Percentiles rank a stretch among this genome's conserved stretches.
Conservation (phyloP, 2,329 filamentous ascomycete species). For the Colletotrichum horii region DNA sequence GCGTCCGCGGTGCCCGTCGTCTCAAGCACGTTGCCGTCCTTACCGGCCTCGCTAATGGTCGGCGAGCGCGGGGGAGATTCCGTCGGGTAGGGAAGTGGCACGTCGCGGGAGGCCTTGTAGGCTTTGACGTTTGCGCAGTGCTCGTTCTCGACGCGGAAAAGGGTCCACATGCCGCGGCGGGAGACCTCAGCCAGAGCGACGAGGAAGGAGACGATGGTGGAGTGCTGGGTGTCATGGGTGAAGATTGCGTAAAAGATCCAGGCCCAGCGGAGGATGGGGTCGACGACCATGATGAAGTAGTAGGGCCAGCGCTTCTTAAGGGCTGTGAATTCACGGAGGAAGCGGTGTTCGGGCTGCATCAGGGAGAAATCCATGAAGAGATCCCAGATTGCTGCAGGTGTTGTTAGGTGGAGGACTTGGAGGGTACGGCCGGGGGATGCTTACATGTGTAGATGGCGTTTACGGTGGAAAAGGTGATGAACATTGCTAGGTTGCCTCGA, state of each 20-base stretch:
- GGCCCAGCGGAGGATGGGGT: conserved; percentile 86
- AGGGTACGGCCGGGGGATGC: conserved; percentile 32
- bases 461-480: conserved; percentile 79
- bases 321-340: conserved; percentile 78
- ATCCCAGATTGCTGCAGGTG: conserved; percentile 79
- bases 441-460: conserved; percentile 83
- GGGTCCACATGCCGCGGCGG: conserved; percentile 87
- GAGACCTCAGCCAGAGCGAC: conserved; percentile 80
- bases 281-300: conserved; percentile 82
- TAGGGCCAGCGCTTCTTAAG: conserved; percentile 84
- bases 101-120: conserved; percentile 87
- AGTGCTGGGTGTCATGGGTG: conserved; percentile 80
- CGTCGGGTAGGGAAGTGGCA: conserved; percentile 81
- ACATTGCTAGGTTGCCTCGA: conserved; percentile 66
- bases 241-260: conserved; percentile 96
- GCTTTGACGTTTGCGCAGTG: conserved; percentile 91
- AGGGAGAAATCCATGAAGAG: conserved; percentile 92
- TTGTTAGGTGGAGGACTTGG: neutral
- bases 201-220: conserved; percentile 79
- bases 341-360: too few relatives aligned
- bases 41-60: neutral
- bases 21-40: neutral
- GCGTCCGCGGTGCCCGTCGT: conserved; percentile 3
- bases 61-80: conserved; percentile 44
- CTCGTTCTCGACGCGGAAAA: conserved; percentile 97